A percentile compares a stretch with the other conserved stretches of the same genome.
phyloP scores from a whole-genome alignment of 495 filamentous ascomycete genomes.

The Staphylotrichum longicolle region DNA sequence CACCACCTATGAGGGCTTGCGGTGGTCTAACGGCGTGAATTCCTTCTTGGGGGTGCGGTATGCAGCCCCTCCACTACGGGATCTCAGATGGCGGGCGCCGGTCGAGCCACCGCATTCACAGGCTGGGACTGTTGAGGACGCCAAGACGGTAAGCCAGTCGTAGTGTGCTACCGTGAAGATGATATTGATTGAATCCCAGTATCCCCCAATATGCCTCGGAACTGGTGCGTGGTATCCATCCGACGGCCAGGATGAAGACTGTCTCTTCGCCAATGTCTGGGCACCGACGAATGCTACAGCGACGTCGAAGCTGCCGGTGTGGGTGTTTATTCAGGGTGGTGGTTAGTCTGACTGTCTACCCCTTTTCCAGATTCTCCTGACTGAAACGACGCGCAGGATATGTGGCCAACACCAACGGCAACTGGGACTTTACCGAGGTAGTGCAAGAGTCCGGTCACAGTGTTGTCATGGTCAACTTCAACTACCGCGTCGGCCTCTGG shows the following conservation, averaged over 20 bases:
- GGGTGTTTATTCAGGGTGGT: constrained; percentile 74
- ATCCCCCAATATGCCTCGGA: constrained; percentile 53
- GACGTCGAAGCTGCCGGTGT: constrained; percentile 59
- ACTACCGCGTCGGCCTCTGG: constrained; percentile 69
- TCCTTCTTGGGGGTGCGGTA: constrained; percentile 47
- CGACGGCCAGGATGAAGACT: constrained; percentile 61
- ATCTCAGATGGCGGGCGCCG: constrained; percentile 43
- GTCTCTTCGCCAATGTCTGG: constrained; percentile 73
- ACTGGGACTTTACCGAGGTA: constrained; percentile 63
- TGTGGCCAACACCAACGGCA: constrained; percentile 58
- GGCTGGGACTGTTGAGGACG: constrained; percentile 24
- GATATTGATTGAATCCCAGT: constrained; percentile 24
- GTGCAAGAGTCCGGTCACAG: constrained; percentile 56
- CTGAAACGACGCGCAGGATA: constrained; percentile 44
- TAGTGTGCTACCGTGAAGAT: not conserved
- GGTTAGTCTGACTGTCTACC: constrained; percentile 33
- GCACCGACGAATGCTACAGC: constrained; percentile 56
- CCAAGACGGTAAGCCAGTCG: constrained; percentile 26
- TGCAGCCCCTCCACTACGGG: constrained; percentile 41
- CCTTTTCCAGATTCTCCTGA: not conserved
- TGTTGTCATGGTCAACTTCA: constrained; percentile 72
- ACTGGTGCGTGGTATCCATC: constrained; percentile 39
- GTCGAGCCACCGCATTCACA: constrained; percentile 26
- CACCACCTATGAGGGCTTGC: constrained; percentile 40
- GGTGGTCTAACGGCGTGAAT: constrained; percentile 36